Conservation (phyloP, 148 eudicot species). For the Vaccinium corymbosum region DNA sequence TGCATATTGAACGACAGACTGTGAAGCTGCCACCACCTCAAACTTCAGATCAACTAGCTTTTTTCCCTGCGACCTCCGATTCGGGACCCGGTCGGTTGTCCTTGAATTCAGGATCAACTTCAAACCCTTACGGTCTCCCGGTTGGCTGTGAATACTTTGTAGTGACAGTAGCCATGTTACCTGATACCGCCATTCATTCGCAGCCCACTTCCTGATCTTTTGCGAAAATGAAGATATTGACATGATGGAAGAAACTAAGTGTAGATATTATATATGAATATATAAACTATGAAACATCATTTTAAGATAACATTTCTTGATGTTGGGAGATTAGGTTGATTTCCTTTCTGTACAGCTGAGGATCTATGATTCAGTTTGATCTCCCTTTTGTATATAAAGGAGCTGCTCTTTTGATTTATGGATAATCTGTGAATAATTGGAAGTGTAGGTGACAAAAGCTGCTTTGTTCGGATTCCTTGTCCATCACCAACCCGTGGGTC, state of each 20-base stretch:
- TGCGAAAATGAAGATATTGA: constrained; percentile 40
- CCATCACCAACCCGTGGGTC: not conserved
- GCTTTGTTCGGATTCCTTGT: not conserved
- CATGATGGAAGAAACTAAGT: constrained; percentile 73
- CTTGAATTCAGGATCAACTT: constrained; percentile 37
- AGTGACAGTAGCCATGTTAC: constrained; percentile 92
- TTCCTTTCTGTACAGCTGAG: constrained; percentile 29
- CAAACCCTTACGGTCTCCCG: constrained; percentile 65
- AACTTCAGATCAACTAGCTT: constrained; percentile 29
- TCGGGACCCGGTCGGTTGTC: constrained; percentile 32
- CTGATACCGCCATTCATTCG: constrained; percentile 65
- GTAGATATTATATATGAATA: constrained; percentile 30
- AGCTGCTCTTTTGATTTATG: not conserved
- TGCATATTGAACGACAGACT: constrained; percentile 74
- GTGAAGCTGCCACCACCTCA: constrained; percentile 40
- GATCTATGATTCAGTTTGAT: constrained; percentile 15
- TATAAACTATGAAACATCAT: not conserved
- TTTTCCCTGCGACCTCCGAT: constrained; percentile 26
- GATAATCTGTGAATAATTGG: constrained; percentile 20
- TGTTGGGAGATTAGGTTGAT: constrained; percentile 23
- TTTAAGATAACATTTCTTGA: constrained; percentile 1
- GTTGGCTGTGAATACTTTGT: constrained; percentile 80
- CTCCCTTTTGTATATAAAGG: constrained; percentile 21
- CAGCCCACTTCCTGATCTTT: constrained; percentile 82
- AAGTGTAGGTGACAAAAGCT: not conserved